Base-by-base conservation (phyloP, 768 basidiomycete genomes). In the Russula sp. region DNA sequence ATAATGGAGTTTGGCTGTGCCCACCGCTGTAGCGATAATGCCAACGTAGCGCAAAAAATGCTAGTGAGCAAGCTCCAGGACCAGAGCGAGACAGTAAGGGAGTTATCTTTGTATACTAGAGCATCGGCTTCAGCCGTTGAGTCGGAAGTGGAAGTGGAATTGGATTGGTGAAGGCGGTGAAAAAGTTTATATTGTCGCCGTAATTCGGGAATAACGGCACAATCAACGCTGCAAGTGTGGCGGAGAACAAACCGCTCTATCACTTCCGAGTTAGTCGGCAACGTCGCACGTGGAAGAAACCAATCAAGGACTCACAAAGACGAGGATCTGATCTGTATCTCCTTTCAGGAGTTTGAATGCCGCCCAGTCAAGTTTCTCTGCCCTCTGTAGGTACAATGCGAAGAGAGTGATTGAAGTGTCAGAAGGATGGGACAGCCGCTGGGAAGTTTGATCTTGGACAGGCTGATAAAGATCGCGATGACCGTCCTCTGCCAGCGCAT, bases 341-440 rank as follows among this genome's bases (percentile, higher is more conserved):
- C 22, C 59, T 42, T 30, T 51, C 38, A 50, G 32, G 20, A 18
- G 26, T 8, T 53, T n/a, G 11, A 14, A 51, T 40, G 20, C 44
- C 28, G 13, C 53, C 38, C 10, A 11, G 38, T 61, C 59, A 20
- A 30, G n/a, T 44, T 42, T 40, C 8, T 42, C 51, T 14, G 51
- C 40, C 7, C 22, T 44, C 28, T 20, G 40, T 94, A 95, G 53
- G 72, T 71, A 20, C 89, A 90, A 62, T 94, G 77, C 11, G 79
- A 95, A 95, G 78, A 85, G 94, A 26, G 90, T 90, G 46, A n/a
- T n/a, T n/a, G n/a, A n/a, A n/a, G n/a, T n/a, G n/a, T 76, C 73
- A 72, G 51, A 51, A 24, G 53, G 22, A n/a, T 30, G 26, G 30
- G 38, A 32, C 5, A 36, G 22, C 10, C 22, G 13, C 20, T 50